Conservation (phyloP, 1,139 yeast genomes). For the Debaryomyces subglobosus region DNA sequence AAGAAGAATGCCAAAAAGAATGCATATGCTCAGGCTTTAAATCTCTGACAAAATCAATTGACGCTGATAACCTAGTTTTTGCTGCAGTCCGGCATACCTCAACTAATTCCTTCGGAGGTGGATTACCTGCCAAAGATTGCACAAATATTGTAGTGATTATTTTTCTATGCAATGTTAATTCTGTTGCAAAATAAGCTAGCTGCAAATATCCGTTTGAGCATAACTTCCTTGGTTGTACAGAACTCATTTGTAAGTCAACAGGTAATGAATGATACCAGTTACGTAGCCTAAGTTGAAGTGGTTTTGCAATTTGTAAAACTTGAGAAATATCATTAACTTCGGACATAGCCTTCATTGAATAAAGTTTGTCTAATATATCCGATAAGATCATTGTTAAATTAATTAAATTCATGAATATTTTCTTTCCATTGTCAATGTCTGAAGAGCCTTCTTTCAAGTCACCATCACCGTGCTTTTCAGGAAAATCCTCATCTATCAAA, state of each 20-base stretch:
- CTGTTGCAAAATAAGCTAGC: slow-evolving; percentile 84
- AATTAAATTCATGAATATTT: slow-evolving; percentile 69
- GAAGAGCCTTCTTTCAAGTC: slow-evolving; percentile 62
- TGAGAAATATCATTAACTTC: slow-evolving; percentile 61
- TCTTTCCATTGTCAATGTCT: slow-evolving; percentile 73
- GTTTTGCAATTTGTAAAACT: slow-evolving; percentile 77
- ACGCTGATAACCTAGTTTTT: slow-evolving; percentile 73
- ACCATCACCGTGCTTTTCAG: slow-evolving; percentile 64
- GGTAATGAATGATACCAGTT: slow-evolving; percentile 88
- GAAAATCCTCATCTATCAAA: slow-evolving; percentile 73
- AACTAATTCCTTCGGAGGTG: slow-evolving; percentile 59
- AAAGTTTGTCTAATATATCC: slow-evolving; percentile 70
- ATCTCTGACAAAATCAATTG: slow-evolving; percentile 76
- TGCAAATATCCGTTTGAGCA: slow-evolving; percentile 77
- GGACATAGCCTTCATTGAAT: slow-evolving; percentile 66
- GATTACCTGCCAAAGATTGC: slow-evolving; percentile 39
- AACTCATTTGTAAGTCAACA: slow-evolving; percentile 62
- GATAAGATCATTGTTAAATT: slow-evolving; percentile 70
- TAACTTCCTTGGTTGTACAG: slow-evolving; percentile 60
- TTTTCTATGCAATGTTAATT: slow-evolving; percentile 79
- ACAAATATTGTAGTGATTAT: slow-evolving; percentile 63
- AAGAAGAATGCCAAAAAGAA: slow-evolving; percentile 86
- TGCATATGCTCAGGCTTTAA: slow-evolving; percentile 81
- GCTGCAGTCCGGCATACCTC: slow-evolving; percentile 85
- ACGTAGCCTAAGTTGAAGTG: slow-evolving; percentile 75